These are phyloP conservation scores for Ophiostoma quercus DNA, from an alignment of 2,329 filamentous ascomycete genomes.

Conservation along the genomic window DNA sequence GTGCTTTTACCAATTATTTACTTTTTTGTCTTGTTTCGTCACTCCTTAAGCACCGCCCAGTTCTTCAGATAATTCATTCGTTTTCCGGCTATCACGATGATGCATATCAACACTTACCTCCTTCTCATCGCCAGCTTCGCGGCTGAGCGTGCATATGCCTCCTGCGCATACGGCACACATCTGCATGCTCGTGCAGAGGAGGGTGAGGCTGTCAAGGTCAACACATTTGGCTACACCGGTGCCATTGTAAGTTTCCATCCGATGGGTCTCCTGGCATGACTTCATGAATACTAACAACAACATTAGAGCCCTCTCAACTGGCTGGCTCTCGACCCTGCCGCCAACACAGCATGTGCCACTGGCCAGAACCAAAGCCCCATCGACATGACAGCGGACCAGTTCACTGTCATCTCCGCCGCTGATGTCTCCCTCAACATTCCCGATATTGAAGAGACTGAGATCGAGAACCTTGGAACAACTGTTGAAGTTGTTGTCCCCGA, in stretches of 20 bases:
- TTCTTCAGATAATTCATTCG: neutral
- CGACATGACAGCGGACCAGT: slow-evolving; percentile 42
- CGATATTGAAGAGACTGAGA: slow-evolving; percentile 40
- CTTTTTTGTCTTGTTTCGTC: neutral
- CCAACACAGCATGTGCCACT: slow-evolving; percentile 46
- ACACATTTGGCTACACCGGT: slow-evolving; percentile 39
- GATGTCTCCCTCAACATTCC: slow-evolving; percentile 40
- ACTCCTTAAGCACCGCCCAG: neutral
- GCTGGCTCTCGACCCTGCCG: slow-evolving; percentile 34
- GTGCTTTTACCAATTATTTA: neutral
- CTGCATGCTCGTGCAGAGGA: slow-evolving; percentile 35
- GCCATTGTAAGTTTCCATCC: slow-evolving; percentile 32
- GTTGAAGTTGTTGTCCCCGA: slow-evolving; percentile 44
- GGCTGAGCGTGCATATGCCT: slow-evolving; percentile 14
- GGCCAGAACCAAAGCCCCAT: slow-evolving; percentile 56
- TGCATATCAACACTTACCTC: slow-evolving; percentile 10
- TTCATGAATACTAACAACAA: neutral
- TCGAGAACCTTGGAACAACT: slow-evolving; percentile 55
- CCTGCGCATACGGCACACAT: slow-evolving; percentile 39
- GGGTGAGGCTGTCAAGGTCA: slow-evolving; percentile 32
- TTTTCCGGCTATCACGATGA: neutral
- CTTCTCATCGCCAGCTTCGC: slow-evolving; percentile 9
- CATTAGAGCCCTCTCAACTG: slow-evolving; percentile 35
- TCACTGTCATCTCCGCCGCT: slow-evolving; percentile 33
- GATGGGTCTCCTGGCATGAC: neutral